Base-by-base conservation (phyloP, 768 basidiomycete genomes). In the Phylloporus scabripes region DNA sequence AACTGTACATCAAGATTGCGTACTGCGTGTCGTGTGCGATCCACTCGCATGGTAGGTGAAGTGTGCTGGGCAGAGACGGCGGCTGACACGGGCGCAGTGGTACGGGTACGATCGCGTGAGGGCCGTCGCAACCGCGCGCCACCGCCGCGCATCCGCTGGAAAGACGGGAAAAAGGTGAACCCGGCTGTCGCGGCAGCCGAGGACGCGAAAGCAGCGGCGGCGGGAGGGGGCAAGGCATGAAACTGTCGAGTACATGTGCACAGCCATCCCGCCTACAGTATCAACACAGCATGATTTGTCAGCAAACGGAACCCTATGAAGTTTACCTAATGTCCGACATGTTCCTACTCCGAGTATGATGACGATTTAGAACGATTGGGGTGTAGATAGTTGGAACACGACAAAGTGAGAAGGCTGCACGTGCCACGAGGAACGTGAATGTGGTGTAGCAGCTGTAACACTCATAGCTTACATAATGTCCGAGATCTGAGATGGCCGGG, bases 21-120 rank as follows among this genome's bases (percentile, higher is more conserved):
- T 97, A 99, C 80, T 99, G 96, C 72, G 89, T 99, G 50, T 96
- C 94, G 42, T 99, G 96, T 69, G 96, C 96, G 33, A 97, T 99
- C 70, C 96, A 99, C 79, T 92, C 93, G 60, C 96, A 99, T 72
- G 89, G 93, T 92, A 57, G 54, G 44, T 14, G 10, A 12, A 4
- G 1, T 1, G 5, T 17, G 8, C 0, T 24, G 17, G n/a, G 1
- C 7, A 18, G 34, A 33, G 32, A 33, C 14, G 11, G 15, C 12
- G 15, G 23, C 28, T 43, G 18, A 21, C 28, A 34, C 10, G n/a
- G 49, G 15, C 42, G n/a, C 59, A 96, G 94, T 99, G 57, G 96
- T 99, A 57, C 95, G 96, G 71, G 96, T 98, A 43, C 92, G 96
- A 55, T 97, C 96, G 52, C 81, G 87, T 56, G 88, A 90, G 77